Percentiles rank a stretch among this genome's conserved stretches.
These are phyloP conservation scores for Monosporascus sp. DNA, from an alignment of 2,329 filamentous ascomycete species.

Conservation along the genomic window DNA sequence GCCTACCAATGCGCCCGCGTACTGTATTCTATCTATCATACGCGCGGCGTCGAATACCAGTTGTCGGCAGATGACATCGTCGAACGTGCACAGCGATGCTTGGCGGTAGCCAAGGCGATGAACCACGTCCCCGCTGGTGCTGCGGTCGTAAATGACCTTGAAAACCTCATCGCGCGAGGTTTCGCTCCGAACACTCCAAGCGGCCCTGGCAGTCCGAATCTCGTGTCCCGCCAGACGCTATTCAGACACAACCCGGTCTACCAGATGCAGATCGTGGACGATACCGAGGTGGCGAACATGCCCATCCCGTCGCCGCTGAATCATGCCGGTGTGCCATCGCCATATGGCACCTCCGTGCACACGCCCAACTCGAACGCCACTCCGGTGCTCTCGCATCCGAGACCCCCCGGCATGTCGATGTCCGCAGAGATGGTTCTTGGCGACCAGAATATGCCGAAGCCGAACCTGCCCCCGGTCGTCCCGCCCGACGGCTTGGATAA, in stretches of 20 bases:
- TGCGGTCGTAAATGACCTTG: conserved; percentile 45
- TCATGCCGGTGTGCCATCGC: conserved; percentile 16
- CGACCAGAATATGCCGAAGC: conserved; percentile 22
- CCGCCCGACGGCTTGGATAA: conserved; percentile 35
- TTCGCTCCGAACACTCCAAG: conserved; percentile 29
- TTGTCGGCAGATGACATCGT: conserved; percentile 40
- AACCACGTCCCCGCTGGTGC: conserved; percentile 45
- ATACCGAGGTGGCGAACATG: conserved; percentile 22
- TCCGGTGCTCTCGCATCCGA: conserved; percentile 11
- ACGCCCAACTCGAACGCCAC: conserved; percentile 17
- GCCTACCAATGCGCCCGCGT: conserved; percentile 51
- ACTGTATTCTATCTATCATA: conserved; percentile 45
- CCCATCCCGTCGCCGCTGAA: conserved; percentile 22
- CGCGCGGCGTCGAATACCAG: conserved; percentile 35
- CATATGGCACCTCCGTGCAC: conserved; percentile 17
- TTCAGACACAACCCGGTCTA: conserved; percentile 20
- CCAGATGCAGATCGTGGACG: conserved; percentile 26
- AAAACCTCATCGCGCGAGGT: conserved; percentile 44
- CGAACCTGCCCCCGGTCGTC: conserved; percentile 24
- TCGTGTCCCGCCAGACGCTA: conserved; percentile 19
- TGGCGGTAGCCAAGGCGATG: conserved; percentile 45
- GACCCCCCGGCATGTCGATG: conserved; percentile 16
- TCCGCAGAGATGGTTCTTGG: conserved; percentile 17
- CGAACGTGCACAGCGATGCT: conserved; percentile 45
- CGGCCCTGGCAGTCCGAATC: conserved; percentile 16